Base-by-base conservation (phyloP, 208 protist species). In the Trypanosoma platydactyli region DNA sequence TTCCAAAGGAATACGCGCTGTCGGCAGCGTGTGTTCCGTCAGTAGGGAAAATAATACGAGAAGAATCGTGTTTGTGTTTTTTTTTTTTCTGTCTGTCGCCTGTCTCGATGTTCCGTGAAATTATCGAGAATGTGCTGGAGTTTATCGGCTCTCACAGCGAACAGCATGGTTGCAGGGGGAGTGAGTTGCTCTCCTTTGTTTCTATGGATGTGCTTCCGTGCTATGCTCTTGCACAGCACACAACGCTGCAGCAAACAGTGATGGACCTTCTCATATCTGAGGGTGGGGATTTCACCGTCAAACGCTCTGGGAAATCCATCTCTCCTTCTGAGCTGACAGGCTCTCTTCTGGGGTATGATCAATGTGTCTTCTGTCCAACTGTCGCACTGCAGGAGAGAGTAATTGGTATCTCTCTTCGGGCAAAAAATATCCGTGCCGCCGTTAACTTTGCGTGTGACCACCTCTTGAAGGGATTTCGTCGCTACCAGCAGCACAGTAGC, bases 181-280 rank as follows among this genome's bases (percentile, higher is more conserved):
- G 63, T 0, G 74, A 81, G 50, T 68, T 95, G n/a, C 68, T 79
- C 27, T 85, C 89, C 44, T 91, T 88, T 65, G 64, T 95, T n/a
- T 68, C 65, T 35, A 40, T 64, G 3, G 89, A 95, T 55, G 56
- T 92, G 6, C 46, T 92, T 7, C 86, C 89, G 11, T 79, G 65
- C 56, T 80, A 77, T 40, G 81, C 78, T 0, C 83, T 78, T 66
- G 60, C 63, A 1, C 50, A 56, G 1, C 84, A 82, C 67, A 44
- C 56, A 1, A 68, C 68, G 0, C 72, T 91, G 61, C 82, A 77
- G 55, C 61, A 79, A 46, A 79, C 76, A 18, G 68, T 94, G 22
- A 55, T 87, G 9, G 65, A 74, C 12, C 77, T 88, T 15, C 55
- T 76, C 18, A 5, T 74, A 18, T 38, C 16, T 54, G 58, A 72